Percentiles rank a stretch among this genome's conserved stretches.
Conservation (phyloP, 2,329 filamentous ascomycete genomes). For the Neopestalotiopsis clavispora region DNA sequence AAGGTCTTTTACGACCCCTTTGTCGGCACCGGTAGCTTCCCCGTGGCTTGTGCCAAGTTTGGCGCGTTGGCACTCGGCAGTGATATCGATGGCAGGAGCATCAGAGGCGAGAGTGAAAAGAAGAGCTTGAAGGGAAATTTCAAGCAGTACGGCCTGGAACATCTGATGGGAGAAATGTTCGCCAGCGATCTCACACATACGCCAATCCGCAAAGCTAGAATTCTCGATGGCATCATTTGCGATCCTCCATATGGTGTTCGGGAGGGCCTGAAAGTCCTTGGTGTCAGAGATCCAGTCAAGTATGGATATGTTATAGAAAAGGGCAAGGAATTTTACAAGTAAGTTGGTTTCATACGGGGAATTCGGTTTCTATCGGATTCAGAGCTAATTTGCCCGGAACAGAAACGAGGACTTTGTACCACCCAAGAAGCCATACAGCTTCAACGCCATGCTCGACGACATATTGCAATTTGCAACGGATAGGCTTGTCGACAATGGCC, state of each 20-base stretch:
- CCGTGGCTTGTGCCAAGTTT: constrained; percentile 87
- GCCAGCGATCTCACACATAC: constrained; percentile 88
- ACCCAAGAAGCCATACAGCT: constrained; percentile 91
- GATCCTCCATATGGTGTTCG: constrained; percentile 96
- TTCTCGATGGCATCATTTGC: constrained; percentile 87
- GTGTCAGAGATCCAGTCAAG: constrained; percentile 70
- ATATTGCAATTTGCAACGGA: constrained; percentile 81
- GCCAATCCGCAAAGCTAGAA: constrained; percentile 63
- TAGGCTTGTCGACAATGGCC: constrained; percentile 77
- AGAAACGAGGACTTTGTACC: constrained; percentile 74
- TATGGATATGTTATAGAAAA: constrained; percentile 67
- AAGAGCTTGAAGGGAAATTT: constrained; percentile 73
- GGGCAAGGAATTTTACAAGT: constrained; percentile 73
- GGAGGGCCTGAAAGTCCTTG: constrained; percentile 88
- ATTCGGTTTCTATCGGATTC: background rate
- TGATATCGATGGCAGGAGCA: constrained; percentile 91
- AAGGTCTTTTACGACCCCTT: constrained; percentile 95
- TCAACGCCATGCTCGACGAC: constrained; percentile 87
- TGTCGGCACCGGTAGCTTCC: constrained; percentile 92
- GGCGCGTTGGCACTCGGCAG: constrained; percentile 84
- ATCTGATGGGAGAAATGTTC: constrained; percentile 76
- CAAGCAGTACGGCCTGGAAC: constrained; percentile 75
- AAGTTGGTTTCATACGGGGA: constrained; percentile 36
- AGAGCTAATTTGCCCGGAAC: background rate
- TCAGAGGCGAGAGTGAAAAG: constrained; percentile 70